Percentiles rank a stretch among this genome's conserved stretches.
phyloP scores from a whole-genome alignment of 1,284 basidiomycete species.

The Tilletia setariae region DNA sequence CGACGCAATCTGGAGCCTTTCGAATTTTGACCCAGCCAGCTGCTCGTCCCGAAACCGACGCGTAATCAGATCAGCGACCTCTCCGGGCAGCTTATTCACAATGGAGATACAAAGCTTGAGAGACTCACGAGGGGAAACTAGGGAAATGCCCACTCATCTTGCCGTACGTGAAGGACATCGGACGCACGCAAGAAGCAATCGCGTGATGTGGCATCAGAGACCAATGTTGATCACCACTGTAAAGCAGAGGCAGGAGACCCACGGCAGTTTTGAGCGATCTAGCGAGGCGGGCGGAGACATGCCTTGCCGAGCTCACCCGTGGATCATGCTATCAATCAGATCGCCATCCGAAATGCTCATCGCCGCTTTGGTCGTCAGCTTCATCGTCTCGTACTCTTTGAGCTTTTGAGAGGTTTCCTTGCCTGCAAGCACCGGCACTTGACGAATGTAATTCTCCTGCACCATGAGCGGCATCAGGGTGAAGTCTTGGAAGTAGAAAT shows the following conservation, averaged over 20 bases:
- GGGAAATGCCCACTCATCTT: slow-evolving; percentile 18
- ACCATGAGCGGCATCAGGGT: slow-evolving; percentile 91
- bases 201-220: slow-evolving; percentile 89
- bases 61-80: background rate
- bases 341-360: slow-evolving; percentile 92
- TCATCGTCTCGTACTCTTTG: slow-evolving; percentile 67
- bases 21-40: slow-evolving; percentile 96
- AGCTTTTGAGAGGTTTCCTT: slow-evolving; percentile 38
- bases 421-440: slow-evolving; percentile 56
- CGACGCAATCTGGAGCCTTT: slow-evolving; percentile 79
- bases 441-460: slow-evolving; percentile 73
- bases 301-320: no score
- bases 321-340: slow-evolving; percentile 88
- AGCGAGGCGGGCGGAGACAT: no score
- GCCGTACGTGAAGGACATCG: slow-evolving; percentile 42
- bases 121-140: slow-evolving; percentile 35
- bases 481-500: slow-evolving; percentile 94
- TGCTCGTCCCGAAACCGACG: slow-evolving; percentile 48
- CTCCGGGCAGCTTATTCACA: no score
- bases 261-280: background rate
- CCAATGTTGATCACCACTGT: slow-evolving; percentile 79
- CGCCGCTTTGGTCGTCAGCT: slow-evolving; percentile 73
- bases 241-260: slow-evolving; percentile 47
- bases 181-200: slow-evolving; percentile 76
- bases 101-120: background rate